Evolutionary conservation across 495 filamentous ascomycete genomes (phyloP), one percentile per base, ranked within the genome.

Genomic region (Saxophila tyrrhenica): DNA sequence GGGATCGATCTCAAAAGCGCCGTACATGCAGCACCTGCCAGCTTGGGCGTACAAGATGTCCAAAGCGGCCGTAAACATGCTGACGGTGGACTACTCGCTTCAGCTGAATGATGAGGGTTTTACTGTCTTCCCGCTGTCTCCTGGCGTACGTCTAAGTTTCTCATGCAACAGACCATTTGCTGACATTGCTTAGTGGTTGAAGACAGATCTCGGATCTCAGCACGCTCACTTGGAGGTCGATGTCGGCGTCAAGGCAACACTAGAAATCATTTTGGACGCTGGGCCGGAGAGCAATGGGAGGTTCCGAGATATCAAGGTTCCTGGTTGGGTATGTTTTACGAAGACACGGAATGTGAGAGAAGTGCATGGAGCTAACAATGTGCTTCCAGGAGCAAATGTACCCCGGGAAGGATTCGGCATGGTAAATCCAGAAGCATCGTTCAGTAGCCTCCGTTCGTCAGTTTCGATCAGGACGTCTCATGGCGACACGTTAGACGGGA

Each of bases 161-260:
- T 19, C 50, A 32, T n/a, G 2, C 39, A 42, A 46, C 25, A 13
- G 25, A 58, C 17, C 41, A 15, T n/a, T 17, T 51, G 24, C 23
- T 48, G 55, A 58, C 58, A 48, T 1, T 56, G 15, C 24, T 19
- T 49, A 76, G 72, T 78, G 75, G 75, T 52, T 78, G 3, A 68
- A 69, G 52, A 78, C 75, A 8, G 75, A 78, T 32, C 64, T 75
- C 17, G 75, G 74, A 13, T 65, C 69, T 15, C 41, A 52, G 8
- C 39, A 61, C 13, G 75, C 76, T 13, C 73, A 79, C 64, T 64
- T 78, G 15, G 56, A 67, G 0, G 64, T 69, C 2, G 71, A 73
- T 19, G 59, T 54, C 5, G 75, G 75, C 5, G 73, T 69, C 1
- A 69, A 70, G 35, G 72, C 72, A 10, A 65, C 68, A 11, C n/a